Evolutionary conservation across 1,139 yeast genomes (phyloP).

Genomic region (Yamadazyma dendronema): DNA sequence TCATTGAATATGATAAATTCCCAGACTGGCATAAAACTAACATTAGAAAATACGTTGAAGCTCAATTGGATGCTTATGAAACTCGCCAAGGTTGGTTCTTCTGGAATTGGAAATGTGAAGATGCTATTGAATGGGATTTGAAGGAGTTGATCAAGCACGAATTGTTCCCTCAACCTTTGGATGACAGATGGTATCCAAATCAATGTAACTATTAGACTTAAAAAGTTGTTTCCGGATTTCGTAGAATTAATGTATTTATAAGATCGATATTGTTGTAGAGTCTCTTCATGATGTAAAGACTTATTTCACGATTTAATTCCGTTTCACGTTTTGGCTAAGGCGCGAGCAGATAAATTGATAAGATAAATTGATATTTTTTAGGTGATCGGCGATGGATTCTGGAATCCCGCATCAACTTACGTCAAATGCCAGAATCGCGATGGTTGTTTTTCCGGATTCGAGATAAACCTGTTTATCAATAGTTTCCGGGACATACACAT

Average conservation of each 20-base stretch:
- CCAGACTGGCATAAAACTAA: slow-evolving; percentile 51
- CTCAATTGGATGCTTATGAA: slow-evolving; percentile 84
- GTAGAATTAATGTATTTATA: not conserved
- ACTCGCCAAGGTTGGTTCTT: slow-evolving; percentile 76
- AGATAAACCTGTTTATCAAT: not conserved
- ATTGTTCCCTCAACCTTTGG: slow-evolving; percentile 78
- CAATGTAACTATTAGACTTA: slow-evolving; percentile 49
- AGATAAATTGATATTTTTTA: too few relatives aligned
- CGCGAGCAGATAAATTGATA: too few relatives aligned
- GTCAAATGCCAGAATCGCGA: too few relatives aligned
- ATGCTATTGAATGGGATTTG: slow-evolving; percentile 85
- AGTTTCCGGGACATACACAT: too few relatives aligned
- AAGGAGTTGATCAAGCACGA: slow-evolving; percentile 53
- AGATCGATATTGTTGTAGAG: not conserved
- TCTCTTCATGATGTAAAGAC: not conserved
- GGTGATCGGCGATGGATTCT: not conserved
- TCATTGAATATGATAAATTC: slow-evolving; percentile 60
- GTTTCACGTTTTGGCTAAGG: too few relatives aligned
- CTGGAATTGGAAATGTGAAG: slow-evolving; percentile 93
- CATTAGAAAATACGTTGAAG: slow-evolving; percentile 75
- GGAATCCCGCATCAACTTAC: not conserved
- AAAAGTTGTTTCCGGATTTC: not conserved
- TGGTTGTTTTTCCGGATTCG: not conserved
- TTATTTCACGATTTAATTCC: too few relatives aligned
- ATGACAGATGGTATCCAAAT: slow-evolving; percentile 62